A percentile compares a stretch with the other conserved stretches of the same genome.
Conservation (phyloP, 2,329 filamentous ascomycete genomes). For the Penicillium verrucosum region DNA sequence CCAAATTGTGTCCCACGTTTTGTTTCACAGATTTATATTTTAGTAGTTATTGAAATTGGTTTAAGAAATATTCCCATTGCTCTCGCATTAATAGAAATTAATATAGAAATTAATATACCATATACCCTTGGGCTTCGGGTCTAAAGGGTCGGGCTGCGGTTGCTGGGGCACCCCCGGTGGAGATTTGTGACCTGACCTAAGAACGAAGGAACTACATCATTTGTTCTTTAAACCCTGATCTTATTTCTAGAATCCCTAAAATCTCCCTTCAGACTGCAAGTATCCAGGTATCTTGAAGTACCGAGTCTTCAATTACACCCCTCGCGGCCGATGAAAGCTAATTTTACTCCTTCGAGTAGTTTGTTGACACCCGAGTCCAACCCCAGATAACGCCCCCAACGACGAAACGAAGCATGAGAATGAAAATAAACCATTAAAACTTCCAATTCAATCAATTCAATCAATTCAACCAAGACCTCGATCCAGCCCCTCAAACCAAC, state of each 20-base stretch:
- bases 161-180: conserved; percentile 36
- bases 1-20: not conserved
- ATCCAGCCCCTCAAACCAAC: not conserved
- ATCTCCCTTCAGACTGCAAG: not conserved
- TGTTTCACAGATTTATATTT: not conserved
- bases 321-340: conserved; percentile 4
- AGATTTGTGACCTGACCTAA: conserved; percentile 28
- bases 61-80: not conserved
- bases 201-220: conserved; percentile 19
- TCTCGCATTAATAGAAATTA: not conserved
- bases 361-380: conserved; percentile 30
- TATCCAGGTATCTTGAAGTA: not conserved
- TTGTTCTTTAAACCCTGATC: not conserved
- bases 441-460: not conserved
- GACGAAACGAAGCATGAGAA: conserved; percentile 12
- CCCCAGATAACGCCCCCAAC: conserved; percentile 9
- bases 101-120: not conserved
- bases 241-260: not conserved
- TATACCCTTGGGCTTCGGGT: not conserved
- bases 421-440: not conserved
- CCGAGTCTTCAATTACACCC: not conserved
- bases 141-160: conserved; percentile 24
- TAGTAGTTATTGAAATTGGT: not conserved
- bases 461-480: not conserved
- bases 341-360: conserved; percentile 33